Evolutionary conservation across 345 rosid species (phyloP), one percentile per base, ranked within the genome.

Genomic region (Dipteronia dyeriana): DNA sequence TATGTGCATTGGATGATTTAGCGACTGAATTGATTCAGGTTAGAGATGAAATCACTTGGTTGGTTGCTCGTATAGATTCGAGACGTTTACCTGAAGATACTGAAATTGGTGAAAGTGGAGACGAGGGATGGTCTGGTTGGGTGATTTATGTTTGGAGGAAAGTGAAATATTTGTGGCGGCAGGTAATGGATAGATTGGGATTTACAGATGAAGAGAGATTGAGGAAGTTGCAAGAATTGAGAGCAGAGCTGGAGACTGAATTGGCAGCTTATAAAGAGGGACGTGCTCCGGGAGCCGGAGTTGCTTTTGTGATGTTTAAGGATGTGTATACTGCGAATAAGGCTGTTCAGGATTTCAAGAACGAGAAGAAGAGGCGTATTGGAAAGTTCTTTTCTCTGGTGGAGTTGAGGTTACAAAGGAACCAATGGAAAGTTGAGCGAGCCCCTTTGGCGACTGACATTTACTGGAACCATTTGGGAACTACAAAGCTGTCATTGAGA

Each of bases 401-500:
- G 83, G 99, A 94, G 82, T 82, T 96, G 76, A 86, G 91, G 80
- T 81, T 96, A 39, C 98, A 91, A 84, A 92, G 97, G 86, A 96
- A 94, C 85, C 97, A 92, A 67, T 96, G 99, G 99, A 96, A 90
- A 88, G 98, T 96, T 5, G 98, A 94, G 62, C 87, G 98, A 84
- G 98, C 99, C 9, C 98, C 98, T 0, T 82, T 94, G 82, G 98
- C 99, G 19, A 85, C 98, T 20, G 99, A 96, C 80, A 96, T 96
- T 57, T 94, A 96, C 79, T 94, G 99, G 99, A 96, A 92, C 72
- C 90, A 96, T 90, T 81, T 96, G 87, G 99, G 99, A 56, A 78
- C 90, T 29, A 87, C 99, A 39, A 94, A 94, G 80, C 70, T 89
- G 47, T 95, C 97, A 2, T 78, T 91, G 75, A 90, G 82, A 59